Percentiles rank a stretch among this genome's conserved stretches.
Evolutionary conservation across 164 flowering plant genomes (phyloP).

Genomic region (Kingdonia uniflora): DNA sequence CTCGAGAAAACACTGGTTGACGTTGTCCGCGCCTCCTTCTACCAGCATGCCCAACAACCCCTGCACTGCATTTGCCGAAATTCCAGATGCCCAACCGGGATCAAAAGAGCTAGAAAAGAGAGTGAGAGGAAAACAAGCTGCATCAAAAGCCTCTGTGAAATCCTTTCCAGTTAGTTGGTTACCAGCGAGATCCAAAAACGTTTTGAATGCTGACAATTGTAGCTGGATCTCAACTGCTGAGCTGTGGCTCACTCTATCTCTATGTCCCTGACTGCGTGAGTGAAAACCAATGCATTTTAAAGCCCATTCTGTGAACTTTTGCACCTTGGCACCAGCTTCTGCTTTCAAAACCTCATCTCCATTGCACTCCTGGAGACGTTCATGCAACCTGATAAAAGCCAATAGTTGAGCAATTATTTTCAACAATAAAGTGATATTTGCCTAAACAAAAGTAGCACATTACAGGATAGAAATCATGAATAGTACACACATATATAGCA

Average conservation of each 20-base stretch:
- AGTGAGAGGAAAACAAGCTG: conserved; percentile 94
- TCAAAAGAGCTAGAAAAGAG: conserved; percentile 94
- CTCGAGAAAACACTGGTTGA: conserved; percentile 93
- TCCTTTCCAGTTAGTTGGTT: conserved; percentile 87
- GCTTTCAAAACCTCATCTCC: conserved; percentile 92
- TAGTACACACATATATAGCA: not conserved
- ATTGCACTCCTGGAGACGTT: conserved; percentile 89
- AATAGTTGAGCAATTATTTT: conserved; percentile 1
- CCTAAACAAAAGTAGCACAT: not conserved
- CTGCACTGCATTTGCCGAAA: conserved; percentile 78
- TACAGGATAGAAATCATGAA: not conserved
- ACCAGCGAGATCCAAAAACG: conserved; percentile 84
- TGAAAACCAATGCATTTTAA: conserved; percentile 88
- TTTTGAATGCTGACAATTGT: conserved; percentile 79
- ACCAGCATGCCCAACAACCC: conserved; percentile 78
- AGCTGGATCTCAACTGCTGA: conserved; percentile 74
- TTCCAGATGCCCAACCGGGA: conserved; percentile 95
- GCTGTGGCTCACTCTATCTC: conserved; percentile 46
- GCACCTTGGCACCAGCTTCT: conserved; percentile 92
- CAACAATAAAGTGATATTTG: not conserved
- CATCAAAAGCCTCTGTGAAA: conserved; percentile 95
- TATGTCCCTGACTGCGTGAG: conserved; percentile 66
- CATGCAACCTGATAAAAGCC: conserved; percentile 54
- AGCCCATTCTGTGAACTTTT: conserved; percentile 96
- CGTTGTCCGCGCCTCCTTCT: conserved; percentile 95